These are phyloP conservation scores for Termitomyces sp. DNA, from an alignment of 768 basidiomycete species.

Conservation along the genomic window DNA sequence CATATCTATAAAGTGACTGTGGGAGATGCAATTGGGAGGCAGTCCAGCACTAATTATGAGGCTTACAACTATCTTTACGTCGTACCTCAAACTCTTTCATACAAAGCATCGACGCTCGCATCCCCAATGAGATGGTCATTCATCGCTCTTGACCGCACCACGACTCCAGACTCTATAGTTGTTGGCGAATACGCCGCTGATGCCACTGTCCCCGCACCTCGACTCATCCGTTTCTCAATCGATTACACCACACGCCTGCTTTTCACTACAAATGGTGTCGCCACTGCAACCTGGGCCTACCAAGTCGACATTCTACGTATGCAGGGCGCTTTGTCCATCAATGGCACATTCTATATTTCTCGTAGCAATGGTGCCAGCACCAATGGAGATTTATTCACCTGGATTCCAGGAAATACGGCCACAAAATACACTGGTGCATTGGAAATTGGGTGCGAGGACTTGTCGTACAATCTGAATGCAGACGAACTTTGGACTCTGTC, in stretches of 20 bases:
- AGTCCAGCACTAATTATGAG: conserved; percentile 7
- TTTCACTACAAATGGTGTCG: conserved; percentile 4
- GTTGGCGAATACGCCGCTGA: conserved; percentile 11
- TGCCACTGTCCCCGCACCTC: conserved; percentile 2
- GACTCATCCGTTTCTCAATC: conserved; percentile 10
- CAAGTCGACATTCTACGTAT: conserved; percentile 11
- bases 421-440: conserved; percentile 1
- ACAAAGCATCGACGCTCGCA: conserved; percentile 6
- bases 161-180: conserved; percentile 10
- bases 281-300: conserved; percentile 12
- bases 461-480: conserved; percentile 9
- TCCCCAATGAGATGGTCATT: conserved; percentile 10
- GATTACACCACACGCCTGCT: conserved; percentile 10
- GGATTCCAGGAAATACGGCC: conserved; percentile 3
- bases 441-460: conserved; percentile 5
- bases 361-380: conserved; percentile 8
- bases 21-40: conserved; percentile 8
- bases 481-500: conserved; percentile 8
- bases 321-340: conserved; percentile 11
- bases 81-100: conserved; percentile 6
- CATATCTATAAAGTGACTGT: conserved; percentile 10
- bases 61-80: conserved; percentile 10
- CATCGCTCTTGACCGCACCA: conserved; percentile 11
- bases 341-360: conserved; percentile 10
- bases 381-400: conserved; percentile 9